Evolutionary conservation across 805 yeast species (phyloP), one percentile per base, ranked within the genome.

Genomic region (Debaryomyces tyrocola): DNA sequence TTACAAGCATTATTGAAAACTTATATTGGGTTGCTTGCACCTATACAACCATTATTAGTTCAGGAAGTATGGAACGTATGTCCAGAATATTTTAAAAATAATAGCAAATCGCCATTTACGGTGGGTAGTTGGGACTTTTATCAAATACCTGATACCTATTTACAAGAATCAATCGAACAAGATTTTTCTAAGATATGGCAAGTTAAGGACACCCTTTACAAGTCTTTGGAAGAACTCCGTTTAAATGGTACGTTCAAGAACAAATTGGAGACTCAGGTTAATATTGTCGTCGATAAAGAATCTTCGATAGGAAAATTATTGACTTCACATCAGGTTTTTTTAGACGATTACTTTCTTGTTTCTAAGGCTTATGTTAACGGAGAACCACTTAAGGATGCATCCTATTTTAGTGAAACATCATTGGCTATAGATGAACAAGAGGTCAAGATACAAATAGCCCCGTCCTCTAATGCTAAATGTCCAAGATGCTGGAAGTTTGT

Each of bases 401-500:
- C 36, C 17, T 29, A 17, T n/a, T 51, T 33, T 17, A 64, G 57
- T 42, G 67, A 70, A 14, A 28, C 24, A 20, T 29, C 41, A 4
- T 34, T 42, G n/a, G 33, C 48, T 11, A 18, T 35, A 12, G 64
- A 63, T 43, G 49, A 63, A 41, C 54, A 54, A 4, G 46, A 53
- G n/a, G 51, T 71, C 2, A 51, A 51, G 2, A 51, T 74, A 2
- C 63, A 56, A 2, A 75, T 85, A 2, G 64, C 73, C 6, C 71
- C 74, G 4, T 77, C 90, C 0, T 44, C 56, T 0, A 58, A 70
- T 1, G 67, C 68, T 43, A 90, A 90, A 58, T 94, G 99, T 62
- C 96, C 96, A 6, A 78, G 99, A 61, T 94, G 99, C 67, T 94
- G 99, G 99, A 88, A 88, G 58, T 83, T 68, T 59, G 79, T 79